Percentiles rank a stretch among this genome's conserved stretches.
Evolutionary conservation across 2,329 filamentous ascomycete genomes (phyloP).

Genomic region (Talaromyces piceae): DNA sequence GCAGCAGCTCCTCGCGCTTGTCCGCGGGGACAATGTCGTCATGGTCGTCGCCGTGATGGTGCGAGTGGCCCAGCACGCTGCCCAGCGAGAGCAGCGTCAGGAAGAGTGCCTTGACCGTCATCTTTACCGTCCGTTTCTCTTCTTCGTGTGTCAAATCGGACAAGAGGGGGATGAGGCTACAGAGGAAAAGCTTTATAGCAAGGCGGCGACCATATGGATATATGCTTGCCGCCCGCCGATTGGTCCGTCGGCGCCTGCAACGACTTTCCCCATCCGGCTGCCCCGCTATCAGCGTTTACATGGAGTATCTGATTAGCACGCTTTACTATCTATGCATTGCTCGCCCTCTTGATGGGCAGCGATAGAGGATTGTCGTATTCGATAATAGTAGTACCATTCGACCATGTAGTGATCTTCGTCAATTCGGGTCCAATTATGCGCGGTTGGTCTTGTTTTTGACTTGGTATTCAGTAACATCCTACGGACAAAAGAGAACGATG

Average conservation of each 20-base stretch:
- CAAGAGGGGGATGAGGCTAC: neutral
- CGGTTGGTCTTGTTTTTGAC: no score
- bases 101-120: slow-evolving; percentile 11
- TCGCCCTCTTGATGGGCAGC: no score
- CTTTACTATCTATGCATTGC: no score
- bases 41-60: slow-evolving; percentile 36
- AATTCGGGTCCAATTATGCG: no score
- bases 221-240: neutral
- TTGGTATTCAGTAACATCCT: no score
- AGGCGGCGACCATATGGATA: neutral
- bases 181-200: neutral
- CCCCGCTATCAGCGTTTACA: neutral
- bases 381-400: no score
- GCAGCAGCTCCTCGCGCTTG: slow-evolving; percentile 35
- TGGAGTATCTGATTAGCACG: neutral
- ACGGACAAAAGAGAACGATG: no score
- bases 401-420: no score
- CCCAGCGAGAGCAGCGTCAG: slow-evolving; percentile 25
- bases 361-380: no score
- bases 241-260: slow-evolving; percentile 2
- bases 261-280: slow-evolving; percentile 11
- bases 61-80: slow-evolving; percentile 21
- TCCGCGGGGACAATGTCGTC: slow-evolving; percentile 32
- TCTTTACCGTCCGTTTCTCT: neutral
- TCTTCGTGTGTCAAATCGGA: neutral